Base-by-base conservation (phyloP, 306 rosid genomes). In the Malus fusca region DNA sequence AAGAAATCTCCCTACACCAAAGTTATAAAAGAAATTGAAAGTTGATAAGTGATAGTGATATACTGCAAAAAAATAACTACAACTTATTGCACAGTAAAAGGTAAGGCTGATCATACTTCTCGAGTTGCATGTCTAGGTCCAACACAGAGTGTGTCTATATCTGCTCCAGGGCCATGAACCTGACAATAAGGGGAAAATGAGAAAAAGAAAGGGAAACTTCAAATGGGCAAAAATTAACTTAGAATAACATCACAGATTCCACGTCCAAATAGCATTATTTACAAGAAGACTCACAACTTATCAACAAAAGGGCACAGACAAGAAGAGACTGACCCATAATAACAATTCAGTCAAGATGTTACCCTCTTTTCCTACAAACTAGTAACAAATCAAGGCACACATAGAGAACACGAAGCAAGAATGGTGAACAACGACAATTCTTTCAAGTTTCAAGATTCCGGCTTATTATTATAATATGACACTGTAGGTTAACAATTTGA, bases 111-210 rank as follows among this genome's bases (percentile, higher is more conserved):
- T 75, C 88, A 72, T 81, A 95, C 99, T 63, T 95, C 97, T 88
- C 99, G 89, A 69, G 89, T 80, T 83, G 98, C 99, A 75, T 92
- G 90, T 87, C 92, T 92, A 55, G 99, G 99, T 56, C 98, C 99
- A 78, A 95, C 99, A 69, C 99, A 95, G 31, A 95, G 97, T 37
- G 98, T 92, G 78, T 95, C 98, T 67, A 92, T 92, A 82, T 95
- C 99, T 42, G 98, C 97, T 65, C 99, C 97, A 58, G 99, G 99
- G 72, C 98, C 96, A 87, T 95, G 97, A 72, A 95, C 99, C 99
- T 95, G 74, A 68, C 80, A 81, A 66, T 77, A 63, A 73, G 61
- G n/a, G 70, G 46, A 13, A 13, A 81, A 64, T 68, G 11, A 37
- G 59, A 10, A 46, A 71, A 19, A 69, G 21, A 51, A 33, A 51